A percentile compares a stretch with the other conserved stretches of the same genome.
Conservation (phyloP, 31 red algal species). For the Porphyra umbilicalis region DNA sequence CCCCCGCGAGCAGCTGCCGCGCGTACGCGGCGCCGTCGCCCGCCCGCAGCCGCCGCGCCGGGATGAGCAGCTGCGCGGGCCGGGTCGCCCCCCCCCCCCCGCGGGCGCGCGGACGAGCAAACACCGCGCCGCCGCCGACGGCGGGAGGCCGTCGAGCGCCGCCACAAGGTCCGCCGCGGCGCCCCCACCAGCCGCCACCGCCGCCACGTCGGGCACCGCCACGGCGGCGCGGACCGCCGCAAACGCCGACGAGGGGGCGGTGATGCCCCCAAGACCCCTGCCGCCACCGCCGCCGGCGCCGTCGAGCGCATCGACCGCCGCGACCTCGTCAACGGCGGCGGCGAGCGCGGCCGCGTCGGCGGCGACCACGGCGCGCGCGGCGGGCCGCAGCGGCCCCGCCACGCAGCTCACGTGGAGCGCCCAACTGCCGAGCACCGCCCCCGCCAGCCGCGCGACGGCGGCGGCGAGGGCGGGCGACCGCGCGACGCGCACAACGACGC, state of each 20-base stretch:
- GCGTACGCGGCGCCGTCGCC: not conserved
- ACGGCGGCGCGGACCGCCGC: not conserved
- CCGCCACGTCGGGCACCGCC: not conserved
- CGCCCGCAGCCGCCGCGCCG: not conserved
- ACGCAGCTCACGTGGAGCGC: not conserved
- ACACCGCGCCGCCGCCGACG: not conserved
- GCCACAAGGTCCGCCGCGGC: not conserved
- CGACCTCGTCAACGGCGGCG: not conserved
- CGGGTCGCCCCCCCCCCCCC: not conserved
- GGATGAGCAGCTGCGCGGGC: not conserved
- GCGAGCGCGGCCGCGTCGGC: not conserved
- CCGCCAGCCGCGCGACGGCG: not conserved
- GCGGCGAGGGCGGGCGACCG: not conserved
- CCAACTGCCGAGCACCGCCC: not conserved
- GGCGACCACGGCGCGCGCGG: not conserved
- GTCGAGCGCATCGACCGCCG: not conserved
- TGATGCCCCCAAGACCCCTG: no score
- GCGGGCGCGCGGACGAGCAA: not conserved
- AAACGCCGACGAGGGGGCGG: not conserved
- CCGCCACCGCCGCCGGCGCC: not conserved
- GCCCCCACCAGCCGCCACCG: not conserved
- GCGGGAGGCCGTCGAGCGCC: not conserved
- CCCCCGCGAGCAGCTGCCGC: not conserved
- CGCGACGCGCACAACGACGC: not conserved
- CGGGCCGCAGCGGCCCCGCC: not conserved